These are phyloP conservation scores for Fragaria nilgerrensis DNA, from an alignment of 306 rosid species.

Conservation along the genomic window DNA sequence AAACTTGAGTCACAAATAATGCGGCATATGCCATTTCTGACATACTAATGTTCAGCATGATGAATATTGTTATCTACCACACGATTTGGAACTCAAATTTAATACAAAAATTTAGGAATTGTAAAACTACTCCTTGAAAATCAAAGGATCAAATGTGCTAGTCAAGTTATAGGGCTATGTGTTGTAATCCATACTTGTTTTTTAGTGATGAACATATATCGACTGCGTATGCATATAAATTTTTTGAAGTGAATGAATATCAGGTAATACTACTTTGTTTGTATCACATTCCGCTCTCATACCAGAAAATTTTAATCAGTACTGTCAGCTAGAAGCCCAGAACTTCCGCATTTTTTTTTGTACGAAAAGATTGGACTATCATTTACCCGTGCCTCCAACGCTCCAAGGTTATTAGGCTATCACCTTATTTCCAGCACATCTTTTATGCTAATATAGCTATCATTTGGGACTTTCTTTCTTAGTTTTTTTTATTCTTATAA, in stretches of 20 bases:
- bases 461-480: neutral
- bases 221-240: neutral
- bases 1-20: too few species aligned
- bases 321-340: neutral
- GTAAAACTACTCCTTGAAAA: neutral
- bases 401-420: neutral
- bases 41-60: too few species aligned
- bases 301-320: neutral
- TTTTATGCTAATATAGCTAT: neutral
- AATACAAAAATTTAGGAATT: too few species aligned
- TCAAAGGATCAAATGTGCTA: too few species aligned
- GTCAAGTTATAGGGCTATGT: neutral
- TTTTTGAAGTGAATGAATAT: neutral
- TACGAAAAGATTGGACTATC: neutral
- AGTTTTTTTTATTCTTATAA: neutral
- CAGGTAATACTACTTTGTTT: too few species aligned
- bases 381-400: neutral
- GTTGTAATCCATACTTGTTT: neutral
- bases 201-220: neutral
- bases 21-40: too few species aligned
- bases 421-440: neutral
- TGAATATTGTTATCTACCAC: neutral
- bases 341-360: neutral
- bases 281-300: neutral
- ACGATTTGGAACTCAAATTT: neutral